These are phyloP conservation scores for Daldinia sp. DNA, from an alignment of 2,329 filamentous ascomycete species.

Conservation along the genomic window DNA sequence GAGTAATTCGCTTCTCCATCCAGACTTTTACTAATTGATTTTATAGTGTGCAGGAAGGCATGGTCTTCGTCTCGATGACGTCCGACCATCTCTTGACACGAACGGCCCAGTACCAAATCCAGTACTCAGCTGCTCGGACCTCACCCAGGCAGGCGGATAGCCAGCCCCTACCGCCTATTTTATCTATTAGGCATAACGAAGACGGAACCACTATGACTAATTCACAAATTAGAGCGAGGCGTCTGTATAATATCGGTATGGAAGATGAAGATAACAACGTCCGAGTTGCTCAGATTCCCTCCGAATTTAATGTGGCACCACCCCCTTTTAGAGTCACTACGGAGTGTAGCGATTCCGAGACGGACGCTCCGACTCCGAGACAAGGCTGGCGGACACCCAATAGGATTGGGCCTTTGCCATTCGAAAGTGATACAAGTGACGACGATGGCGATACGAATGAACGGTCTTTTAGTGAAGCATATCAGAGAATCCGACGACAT, in stretches of 20 bases:
- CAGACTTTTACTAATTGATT: conserved; percentile 46
- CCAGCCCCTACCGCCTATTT: conserved; percentile 49
- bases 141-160: conserved; percentile 38
- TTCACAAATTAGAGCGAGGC: conserved; percentile 54
- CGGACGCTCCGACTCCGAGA: conserved; percentile 48
- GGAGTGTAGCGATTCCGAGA: conserved; percentile 68
- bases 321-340: conserved; percentile 64
- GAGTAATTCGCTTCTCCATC: conserved; percentile 52
- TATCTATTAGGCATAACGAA: conserved; percentile 62
- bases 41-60: conserved; percentile 82
- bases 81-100: conserved; percentile 76
- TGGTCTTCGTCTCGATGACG: conserved; percentile 91
- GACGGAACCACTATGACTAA: conserved; percentile 59
- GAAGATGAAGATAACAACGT: conserved; percentile 56
- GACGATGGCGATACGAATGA: conserved; percentile 49
- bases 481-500: conserved; percentile 44
- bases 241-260: conserved; percentile 54
- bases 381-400: conserved; percentile 55
- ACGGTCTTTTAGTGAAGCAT: conserved; percentile 43
- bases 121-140: conserved; percentile 58
- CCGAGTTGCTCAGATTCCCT: conserved; percentile 63
- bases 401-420: conserved; percentile 63
- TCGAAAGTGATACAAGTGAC: conserved; percentile 59
- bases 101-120: conserved; percentile 79
- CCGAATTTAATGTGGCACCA: conserved; percentile 59